Evolutionary conservation across 306 rosid species (phyloP), one percentile per base, ranked within the genome.

Genomic region (Cicer yamashitae): DNA sequence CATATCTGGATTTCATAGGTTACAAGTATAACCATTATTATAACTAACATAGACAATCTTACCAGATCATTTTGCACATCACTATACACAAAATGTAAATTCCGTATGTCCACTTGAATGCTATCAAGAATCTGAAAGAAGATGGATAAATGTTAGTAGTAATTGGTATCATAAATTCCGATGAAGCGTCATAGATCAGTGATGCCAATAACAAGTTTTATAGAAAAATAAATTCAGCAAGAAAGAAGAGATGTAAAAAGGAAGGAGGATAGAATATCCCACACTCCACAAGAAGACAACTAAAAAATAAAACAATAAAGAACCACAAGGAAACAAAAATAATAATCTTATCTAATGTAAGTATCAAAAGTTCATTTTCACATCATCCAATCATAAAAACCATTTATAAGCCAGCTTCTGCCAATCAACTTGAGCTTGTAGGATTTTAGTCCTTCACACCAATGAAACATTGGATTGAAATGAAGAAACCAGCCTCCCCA

Each of bases 101-200:
- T 88, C 69, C 91, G 82, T 53, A 94, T 85, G 76, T 93, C 89
- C 65, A 94, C 92, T 89, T 91, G 96, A 76, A 94, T 94, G 90
- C 85, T 91, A 86, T 94, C 98, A 82, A 94, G 86, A 83, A 89
- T 83, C 96, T 94, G 75, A 30, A 30, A 76, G 65, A 74, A 61
- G 77, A 69, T 45, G 47, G 17, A 56, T 38, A 46, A 45, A 76
- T 41, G 84, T 77, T 37, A 76, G 56, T 10, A 6, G 54, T 52
- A 14, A 75, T 47, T 18, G 14, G 65, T 43, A 67, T 79, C 30
- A 57, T 39, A 59, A 78, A 77, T 57, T 34, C 50, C 8, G 15
- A 30, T 47, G 46, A 58, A 80, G 58, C 38, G 37, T 30, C 37
- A 30, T 4, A 30, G 37, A 65, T 40, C 45, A 25, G 22, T 12